phyloP scores from a whole-genome alignment of 2,329 filamentous ascomycete species.

The Dactylonectria estremocensis region DNA sequence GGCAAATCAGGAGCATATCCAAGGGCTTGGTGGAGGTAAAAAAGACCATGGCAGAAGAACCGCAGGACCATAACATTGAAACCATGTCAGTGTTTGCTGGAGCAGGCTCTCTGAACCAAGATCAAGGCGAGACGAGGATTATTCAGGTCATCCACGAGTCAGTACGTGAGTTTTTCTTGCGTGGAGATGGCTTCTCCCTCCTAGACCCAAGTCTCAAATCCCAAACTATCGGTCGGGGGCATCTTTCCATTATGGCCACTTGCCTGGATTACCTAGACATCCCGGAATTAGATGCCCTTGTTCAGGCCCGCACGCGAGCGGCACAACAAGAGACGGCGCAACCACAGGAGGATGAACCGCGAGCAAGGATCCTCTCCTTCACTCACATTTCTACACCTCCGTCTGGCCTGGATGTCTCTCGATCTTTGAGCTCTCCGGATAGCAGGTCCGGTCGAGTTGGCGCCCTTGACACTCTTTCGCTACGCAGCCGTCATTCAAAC shows the following conservation, averaged over 20 bases:
- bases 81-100: slow-evolving; percentile 1
- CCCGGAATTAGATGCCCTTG: slow-evolving; percentile 15
- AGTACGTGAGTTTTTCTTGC: slow-evolving; percentile 16
- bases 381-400: not conserved
- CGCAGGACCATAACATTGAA: not conserved
- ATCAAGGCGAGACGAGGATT: slow-evolving; percentile 21
- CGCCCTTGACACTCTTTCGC: no score
- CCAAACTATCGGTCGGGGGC: not conserved
- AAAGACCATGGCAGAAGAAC: not conserved
- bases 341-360: not conserved
- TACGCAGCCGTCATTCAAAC: no score
- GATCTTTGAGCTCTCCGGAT: no score
- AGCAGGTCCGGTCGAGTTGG: no score
- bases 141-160: slow-evolving; percentile 32
- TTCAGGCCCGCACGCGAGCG: slow-evolving; percentile 12
- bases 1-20: slow-evolving; percentile 26
- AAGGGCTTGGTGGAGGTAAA: slow-evolving; percentile 31
- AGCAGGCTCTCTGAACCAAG: slow-evolving; percentile 25
- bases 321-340: not conserved
- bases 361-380: not conserved
- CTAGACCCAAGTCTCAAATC: not conserved
- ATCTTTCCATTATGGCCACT: slow-evolving; percentile 16
- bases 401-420: no score
- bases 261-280: slow-evolving; percentile 30
- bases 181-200: not conserved